Conservation (phyloP, 2,329 filamentous ascomycete genomes). For the Polytolypa hystricis region DNA sequence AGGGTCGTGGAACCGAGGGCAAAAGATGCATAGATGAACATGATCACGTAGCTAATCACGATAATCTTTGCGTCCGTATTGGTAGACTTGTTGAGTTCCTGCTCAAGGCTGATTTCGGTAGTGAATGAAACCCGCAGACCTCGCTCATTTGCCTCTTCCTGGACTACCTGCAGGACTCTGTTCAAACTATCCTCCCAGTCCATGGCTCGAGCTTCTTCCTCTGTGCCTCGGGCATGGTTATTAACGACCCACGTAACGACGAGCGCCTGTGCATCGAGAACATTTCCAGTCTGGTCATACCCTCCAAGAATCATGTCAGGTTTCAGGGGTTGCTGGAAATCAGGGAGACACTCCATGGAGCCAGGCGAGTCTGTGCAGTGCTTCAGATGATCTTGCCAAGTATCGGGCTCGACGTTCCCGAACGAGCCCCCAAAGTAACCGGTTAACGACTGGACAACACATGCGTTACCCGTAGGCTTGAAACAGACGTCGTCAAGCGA, state of each 20-base stretch:
- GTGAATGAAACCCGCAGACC: slow-evolving; percentile 86
- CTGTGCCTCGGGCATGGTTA: slow-evolving; percentile 66
- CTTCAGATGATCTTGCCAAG: slow-evolving; percentile 62
- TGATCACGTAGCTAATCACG: slow-evolving; percentile 91
- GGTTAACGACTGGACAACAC: slow-evolving; percentile 85
- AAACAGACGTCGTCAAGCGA: slow-evolving; percentile 80
- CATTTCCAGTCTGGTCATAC: slow-evolving; percentile 51
- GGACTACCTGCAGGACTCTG: slow-evolving; percentile 61
- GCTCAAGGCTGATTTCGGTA: slow-evolving; percentile 86
- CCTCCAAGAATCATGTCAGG: slow-evolving; percentile 79
- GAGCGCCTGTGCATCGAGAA: slow-evolving; percentile 65
- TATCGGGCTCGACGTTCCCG: slow-evolving; percentile 47
- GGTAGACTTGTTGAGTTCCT: slow-evolving; percentile 94
- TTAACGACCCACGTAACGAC: slow-evolving; percentile 92
- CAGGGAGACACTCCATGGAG: slow-evolving; percentile 60
- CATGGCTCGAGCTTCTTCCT: slow-evolving; percentile 61
- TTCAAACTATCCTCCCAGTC: slow-evolving; percentile 82
- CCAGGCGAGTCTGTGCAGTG: slow-evolving; percentile 71
- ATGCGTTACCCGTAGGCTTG: slow-evolving; percentile 80
- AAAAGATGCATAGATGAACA: slow-evolving; percentile 95
- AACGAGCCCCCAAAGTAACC: slow-evolving; percentile 71
- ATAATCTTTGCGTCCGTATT: slow-evolving; percentile 98
- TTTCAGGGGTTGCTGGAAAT: slow-evolving; percentile 79
- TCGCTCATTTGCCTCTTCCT: slow-evolving; percentile 64
- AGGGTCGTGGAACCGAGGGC: slow-evolving; percentile 82